Conservation (phyloP, 139 green algal species). For the Chlorella sp. region DNA sequence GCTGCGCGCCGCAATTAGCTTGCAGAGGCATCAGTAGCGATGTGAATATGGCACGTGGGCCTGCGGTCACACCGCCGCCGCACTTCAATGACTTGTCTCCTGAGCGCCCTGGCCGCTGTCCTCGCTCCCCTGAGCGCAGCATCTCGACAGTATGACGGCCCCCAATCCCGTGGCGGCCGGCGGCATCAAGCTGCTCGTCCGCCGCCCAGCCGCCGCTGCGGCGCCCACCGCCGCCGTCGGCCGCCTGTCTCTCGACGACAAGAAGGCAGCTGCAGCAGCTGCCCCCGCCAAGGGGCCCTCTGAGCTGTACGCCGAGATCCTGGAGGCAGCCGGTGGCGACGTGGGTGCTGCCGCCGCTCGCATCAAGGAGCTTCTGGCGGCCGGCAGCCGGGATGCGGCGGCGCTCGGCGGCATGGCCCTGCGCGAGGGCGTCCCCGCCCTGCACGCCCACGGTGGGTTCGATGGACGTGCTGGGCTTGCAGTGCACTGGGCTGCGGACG, state of each 20-base stretch:
- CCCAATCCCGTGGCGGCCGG: background rate
- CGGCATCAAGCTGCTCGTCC: conserved; percentile 13
- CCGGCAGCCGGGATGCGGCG: conserved; percentile 11
- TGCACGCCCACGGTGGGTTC: conserved; percentile 13
- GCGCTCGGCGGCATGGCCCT: conserved; percentile 6
- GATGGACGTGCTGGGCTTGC: background rate
- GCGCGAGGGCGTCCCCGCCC: conserved; percentile 4
- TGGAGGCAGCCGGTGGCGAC: conserved; percentile 24
- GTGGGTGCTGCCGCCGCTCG: conserved; percentile 3
- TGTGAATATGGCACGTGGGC: background rate
- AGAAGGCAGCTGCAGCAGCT: background rate
- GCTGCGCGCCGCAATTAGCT: background rate
- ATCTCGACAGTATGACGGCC: background rate
- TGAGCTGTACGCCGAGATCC: conserved; percentile 22
- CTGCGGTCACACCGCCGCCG: background rate
- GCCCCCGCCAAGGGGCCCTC: conserved; percentile 1
- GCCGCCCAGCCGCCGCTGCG: background rate
- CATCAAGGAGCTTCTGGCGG: conserved; percentile 30
- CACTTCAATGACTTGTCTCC: background rate
- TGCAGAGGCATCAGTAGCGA: background rate
- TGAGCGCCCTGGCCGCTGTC: background rate
- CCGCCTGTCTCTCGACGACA: conserved; percentile 10
- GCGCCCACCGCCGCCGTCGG: background rate
- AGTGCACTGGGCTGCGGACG: too few relatives aligned
- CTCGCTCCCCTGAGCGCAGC: too few relatives aligned